These are phyloP conservation scores for Aspergillus arachidicola DNA, from an alignment of 2,329 filamentous ascomycete genomes.

Conservation along the genomic window DNA sequence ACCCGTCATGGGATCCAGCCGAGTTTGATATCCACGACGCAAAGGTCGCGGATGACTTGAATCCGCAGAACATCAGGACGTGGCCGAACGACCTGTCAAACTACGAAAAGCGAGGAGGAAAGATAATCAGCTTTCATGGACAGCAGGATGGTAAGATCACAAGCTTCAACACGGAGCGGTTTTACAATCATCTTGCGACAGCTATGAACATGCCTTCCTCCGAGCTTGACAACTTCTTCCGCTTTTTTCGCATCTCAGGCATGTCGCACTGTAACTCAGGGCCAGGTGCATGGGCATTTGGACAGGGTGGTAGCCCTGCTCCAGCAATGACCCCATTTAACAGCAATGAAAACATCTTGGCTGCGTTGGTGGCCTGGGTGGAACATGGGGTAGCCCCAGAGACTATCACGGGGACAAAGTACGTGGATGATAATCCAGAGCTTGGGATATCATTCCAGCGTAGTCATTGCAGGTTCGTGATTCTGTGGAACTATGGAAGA, in stretches of 20 bases:
- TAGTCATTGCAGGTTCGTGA: slow-evolving; percentile 10
- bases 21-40: slow-evolving; percentile 15
- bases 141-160: slow-evolving; percentile 16
- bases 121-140: slow-evolving; percentile 41
- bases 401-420: slow-evolving; percentile 9
- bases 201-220: slow-evolving; percentile 1
- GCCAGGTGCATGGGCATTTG: slow-evolving; percentile 9
- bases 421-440: slow-evolving; percentile 3
- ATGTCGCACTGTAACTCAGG: slow-evolving; percentile 13
- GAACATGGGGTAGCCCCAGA: slow-evolving; percentile 10
- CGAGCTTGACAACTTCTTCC: slow-evolving; percentile 11
- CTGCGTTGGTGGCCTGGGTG: slow-evolving; percentile 14
- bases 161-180: slow-evolving; percentile 11
- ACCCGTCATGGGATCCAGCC: slow-evolving; percentile 34
- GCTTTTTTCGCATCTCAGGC: slow-evolving; percentile 13
- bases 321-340: not conserved
- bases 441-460: slow-evolving; percentile 5
- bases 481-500: too few species aligned
- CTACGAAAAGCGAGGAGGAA: slow-evolving; percentile 44
- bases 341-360: slow-evolving; percentile 6
- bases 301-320: slow-evolving; percentile 3
- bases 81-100: slow-evolving; percentile 41
- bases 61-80: slow-evolving; percentile 36
- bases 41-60: slow-evolving; percentile 11
- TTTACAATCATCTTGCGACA: slow-evolving; percentile 8